Evolutionary conservation across 805 yeast genomes (phyloP), one percentile per base, ranked within the genome.

Genomic region (Saccharomyces jurei): DNA sequence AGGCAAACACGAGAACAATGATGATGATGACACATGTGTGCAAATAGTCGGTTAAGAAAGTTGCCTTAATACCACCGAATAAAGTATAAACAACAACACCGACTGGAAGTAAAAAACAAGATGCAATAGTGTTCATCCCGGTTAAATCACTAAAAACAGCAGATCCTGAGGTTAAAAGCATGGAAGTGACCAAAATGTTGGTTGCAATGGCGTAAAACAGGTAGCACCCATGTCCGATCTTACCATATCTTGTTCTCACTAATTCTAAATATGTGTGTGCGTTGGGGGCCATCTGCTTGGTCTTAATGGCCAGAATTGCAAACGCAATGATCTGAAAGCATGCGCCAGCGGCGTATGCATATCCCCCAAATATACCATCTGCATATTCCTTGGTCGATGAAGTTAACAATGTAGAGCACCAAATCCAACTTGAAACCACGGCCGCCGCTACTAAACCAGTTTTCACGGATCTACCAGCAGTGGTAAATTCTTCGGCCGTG

Each of bases 351-450:
- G 96, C 96, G 68, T 91, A 91, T 73, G 82, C 86, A 65, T 79
- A 83, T 13, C 92, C 86, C 50, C 96, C 96, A 32, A 84, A 73
- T 46, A 91, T 80, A 63, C 98, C 98, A 55, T 82, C 77, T 47
- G 74, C 74, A 70, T 87, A 90, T 25, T 88, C 88, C 68, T 86
- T 90, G 22, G 96, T 81, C 0, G 95, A 81, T 2, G 89, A 82
- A 41, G 83, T 83, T 31, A 87, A 74, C 50, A 87, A 71, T 1
- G 95, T 87, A 2, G 89, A 88, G n/a, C 87, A 87, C 90, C 90
- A 85, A 9, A 97, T 89, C 98, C 98, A 91, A 8, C 92, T 84
- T 11, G 92, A 84, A 8, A 90, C 96, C 30, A 91, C 97, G 6
- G 96, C 96, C 6, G 96, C 84, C 4, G 92, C 84, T 58, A 89